Evolutionary conservation across 257 asterid genomes (phyloP).

Genomic region (Mitragyna speciosa): DNA sequence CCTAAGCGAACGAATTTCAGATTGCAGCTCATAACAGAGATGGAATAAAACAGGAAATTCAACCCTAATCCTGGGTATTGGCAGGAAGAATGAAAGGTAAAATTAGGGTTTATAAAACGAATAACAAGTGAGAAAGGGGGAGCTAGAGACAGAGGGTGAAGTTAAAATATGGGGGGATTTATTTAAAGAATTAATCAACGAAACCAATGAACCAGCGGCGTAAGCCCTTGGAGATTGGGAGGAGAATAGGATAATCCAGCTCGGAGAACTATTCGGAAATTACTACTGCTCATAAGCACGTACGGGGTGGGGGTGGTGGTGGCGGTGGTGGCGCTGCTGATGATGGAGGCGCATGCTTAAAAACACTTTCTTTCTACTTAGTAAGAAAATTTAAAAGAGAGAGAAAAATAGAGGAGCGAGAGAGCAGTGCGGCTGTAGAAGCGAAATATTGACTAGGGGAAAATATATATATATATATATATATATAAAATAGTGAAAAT

Average conservation of each 20-base stretch:
- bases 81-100: neutral
- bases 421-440: no score
- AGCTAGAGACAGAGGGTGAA: slow-evolving; percentile 27
- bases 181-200: slow-evolving; percentile 41
- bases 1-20: slow-evolving; percentile 82
- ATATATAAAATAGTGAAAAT: no score
- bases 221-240: slow-evolving; percentile 34
- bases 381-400: no score
- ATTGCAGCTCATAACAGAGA: slow-evolving; percentile 58
- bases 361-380: no score
- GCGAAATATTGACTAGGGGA: no score
- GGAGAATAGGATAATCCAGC: slow-evolving; percentile 56
- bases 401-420: no score
- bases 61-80: slow-evolving; percentile 45
- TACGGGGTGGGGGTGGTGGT: neutral
- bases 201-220: slow-evolving; percentile 62
- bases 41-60: neutral
- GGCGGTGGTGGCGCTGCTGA: slow-evolving; percentile 24
- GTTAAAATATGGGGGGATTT: neutral
- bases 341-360: slow-evolving; percentile 38
- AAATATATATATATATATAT: no score
- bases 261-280: slow-evolving; percentile 34
- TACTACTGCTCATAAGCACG: neutral
- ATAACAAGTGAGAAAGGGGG: neutral
- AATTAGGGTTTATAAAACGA: neutral